Conservation (phyloP, 2,329 filamentous ascomycete species). For the Trichoderma sp. region DNA sequence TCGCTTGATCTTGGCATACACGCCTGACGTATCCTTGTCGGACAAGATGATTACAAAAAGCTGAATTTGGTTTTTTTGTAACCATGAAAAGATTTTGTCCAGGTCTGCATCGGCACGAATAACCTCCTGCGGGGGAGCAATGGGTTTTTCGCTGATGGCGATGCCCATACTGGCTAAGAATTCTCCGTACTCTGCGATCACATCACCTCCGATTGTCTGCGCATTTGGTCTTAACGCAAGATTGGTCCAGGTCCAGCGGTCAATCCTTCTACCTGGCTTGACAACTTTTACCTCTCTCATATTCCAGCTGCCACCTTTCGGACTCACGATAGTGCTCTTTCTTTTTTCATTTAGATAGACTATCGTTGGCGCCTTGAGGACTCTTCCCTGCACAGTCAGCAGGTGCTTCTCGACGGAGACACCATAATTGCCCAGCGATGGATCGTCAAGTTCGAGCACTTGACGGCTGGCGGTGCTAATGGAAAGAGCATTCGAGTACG, state of each 20-base stretch:
- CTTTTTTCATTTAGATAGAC: constrained; percentile 53
- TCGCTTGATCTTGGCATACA: constrained; percentile 70
- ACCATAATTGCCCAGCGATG: constrained; percentile 60
- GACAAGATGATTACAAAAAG: constrained; percentile 67
- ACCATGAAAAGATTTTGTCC: constrained; percentile 40
- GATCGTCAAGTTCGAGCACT: constrained; percentile 61
- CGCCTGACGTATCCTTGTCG: constrained; percentile 50
- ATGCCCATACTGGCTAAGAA: constrained; percentile 50
- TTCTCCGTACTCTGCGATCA: constrained; percentile 42
- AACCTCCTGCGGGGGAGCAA: constrained; percentile 24
- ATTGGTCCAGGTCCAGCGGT: constrained; percentile 56
- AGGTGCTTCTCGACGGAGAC: constrained; percentile 64
- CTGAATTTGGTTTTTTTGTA: constrained; percentile 42
- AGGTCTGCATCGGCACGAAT: constrained; percentile 30
- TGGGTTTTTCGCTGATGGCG: constrained; percentile 38
- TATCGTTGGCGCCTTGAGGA: constrained; percentile 65
- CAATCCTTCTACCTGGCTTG: constrained; percentile 51
- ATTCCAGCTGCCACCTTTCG: constrained; percentile 69
- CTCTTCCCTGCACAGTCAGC: constrained; percentile 72
- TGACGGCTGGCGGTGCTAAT: constrained; percentile 62
- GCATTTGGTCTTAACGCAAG: constrained; percentile 35
- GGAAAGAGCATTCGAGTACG: constrained; percentile 67
- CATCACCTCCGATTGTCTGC: constrained; percentile 27
- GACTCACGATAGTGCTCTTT: constrained; percentile 35
- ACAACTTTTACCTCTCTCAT: constrained; percentile 62